Conservation (phyloP, 345 rosid species). For the Lepidium africanum region DNA sequence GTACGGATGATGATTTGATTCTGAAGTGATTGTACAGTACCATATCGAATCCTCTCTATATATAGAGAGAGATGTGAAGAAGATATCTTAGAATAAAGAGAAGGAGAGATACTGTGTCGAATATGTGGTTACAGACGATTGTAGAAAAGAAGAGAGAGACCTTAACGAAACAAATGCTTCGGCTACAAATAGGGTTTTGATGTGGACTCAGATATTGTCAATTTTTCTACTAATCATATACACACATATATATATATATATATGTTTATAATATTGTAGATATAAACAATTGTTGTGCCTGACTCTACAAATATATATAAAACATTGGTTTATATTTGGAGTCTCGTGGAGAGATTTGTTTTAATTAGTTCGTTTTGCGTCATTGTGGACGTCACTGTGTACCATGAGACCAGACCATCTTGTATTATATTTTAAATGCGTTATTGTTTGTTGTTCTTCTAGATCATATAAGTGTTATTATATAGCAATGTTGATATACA, state of each 20-base stretch:
- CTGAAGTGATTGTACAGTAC: constrained; percentile 49
- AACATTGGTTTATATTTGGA: constrained; percentile 1
- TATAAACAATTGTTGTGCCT: neutral
- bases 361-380: neutral
- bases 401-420: neutral
- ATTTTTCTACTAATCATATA: neutral
- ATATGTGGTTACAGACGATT: constrained; percentile 46
- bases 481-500: too few relatives aligned
- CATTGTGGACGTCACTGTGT: constrained; percentile 5
- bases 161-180: constrained; percentile 49
- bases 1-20: neutral
- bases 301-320: neutral
- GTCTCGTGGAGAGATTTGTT: neutral
- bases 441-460: neutral
- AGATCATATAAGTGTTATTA: neutral
- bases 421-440: neutral
- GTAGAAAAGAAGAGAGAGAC: constrained; percentile 10
- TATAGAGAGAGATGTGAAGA: constrained; percentile 24
- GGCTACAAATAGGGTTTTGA: constrained; percentile 69
- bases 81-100: constrained; percentile 21
- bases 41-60: constrained; percentile 76
- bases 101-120: constrained; percentile 27
- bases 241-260: too few relatives aligned
- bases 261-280: neutral
- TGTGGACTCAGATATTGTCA: constrained; percentile 24